A percentile compares a stretch with the other conserved stretches of the same genome.
These are phyloP conservation scores for Solanum ossicruentum DNA, from an alignment of 257 asterid genomes.

Conservation along the genomic window DNA sequence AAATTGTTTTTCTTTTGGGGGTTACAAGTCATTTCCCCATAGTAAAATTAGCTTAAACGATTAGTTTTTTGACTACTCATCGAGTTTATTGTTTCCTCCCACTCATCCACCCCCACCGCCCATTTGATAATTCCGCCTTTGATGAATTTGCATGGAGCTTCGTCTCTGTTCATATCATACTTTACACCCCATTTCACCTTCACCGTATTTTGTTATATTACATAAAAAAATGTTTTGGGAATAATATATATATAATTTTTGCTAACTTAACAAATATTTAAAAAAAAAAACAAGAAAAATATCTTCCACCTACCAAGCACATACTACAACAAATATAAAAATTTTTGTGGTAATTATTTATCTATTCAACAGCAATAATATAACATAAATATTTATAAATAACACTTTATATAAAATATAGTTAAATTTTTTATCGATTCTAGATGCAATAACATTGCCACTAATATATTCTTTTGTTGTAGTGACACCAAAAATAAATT, in stretches of 20 bases:
- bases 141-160: too few species aligned
- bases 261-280: too few species aligned
- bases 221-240: neutral
- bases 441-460: neutral
- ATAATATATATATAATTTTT: too few species aligned
- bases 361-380: neutral
- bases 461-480: neutral
- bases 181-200: neutral
- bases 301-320: neutral
- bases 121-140: too few species aligned
- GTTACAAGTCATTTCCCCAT: too few species aligned
- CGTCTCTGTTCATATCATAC: neutral
- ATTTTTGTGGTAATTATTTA: neutral
- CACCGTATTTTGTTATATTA: neutral
- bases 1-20: too few species aligned
- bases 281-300: neutral
- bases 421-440: neutral
- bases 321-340: neutral
- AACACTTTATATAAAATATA: rapidly evolving
- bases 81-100: too few species aligned
- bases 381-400: neutral
- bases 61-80: too few species aligned
- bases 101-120: neutral
- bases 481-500: neutral
- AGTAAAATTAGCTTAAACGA: too few species aligned